A percentile compares a stretch with the other conserved stretches of the same genome.
phyloP scores from a whole-genome alignment of 1,284 basidiomycete species.

The Trametes pubescens region DNA sequence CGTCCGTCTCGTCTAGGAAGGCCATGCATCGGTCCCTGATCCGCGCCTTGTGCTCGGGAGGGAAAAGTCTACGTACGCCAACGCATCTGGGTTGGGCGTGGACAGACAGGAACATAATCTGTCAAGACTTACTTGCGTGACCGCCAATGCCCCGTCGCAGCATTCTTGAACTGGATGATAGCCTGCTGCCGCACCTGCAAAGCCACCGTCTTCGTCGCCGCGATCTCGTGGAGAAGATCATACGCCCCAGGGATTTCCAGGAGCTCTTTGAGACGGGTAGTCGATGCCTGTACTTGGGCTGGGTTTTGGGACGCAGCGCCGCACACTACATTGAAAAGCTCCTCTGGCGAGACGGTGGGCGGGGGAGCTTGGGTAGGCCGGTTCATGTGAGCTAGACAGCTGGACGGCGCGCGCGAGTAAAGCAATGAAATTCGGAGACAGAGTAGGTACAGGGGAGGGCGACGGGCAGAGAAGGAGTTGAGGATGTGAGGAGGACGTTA shows the following conservation, averaged over 20 bases:
- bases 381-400: conserved; percentile 10
- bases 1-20: conserved; percentile 77
- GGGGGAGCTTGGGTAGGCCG: conserved; percentile 23
- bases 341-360: conserved; percentile 57
- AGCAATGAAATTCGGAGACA: conserved; percentile 5
- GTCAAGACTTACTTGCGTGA: conserved; percentile 63
- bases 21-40: conserved; percentile 68
- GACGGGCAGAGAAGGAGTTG: conserved; percentile 5
- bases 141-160: conserved; percentile 70
- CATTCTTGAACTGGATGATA: conserved; percentile 86
- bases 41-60: conserved; percentile 65
- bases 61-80: conserved; percentile 59
- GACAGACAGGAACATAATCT: neutral
- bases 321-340: conserved; percentile 69
- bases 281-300: conserved; percentile 61
- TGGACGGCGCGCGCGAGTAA: conserved; percentile 5
- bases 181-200: conserved; percentile 75
- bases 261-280: conserved; percentile 69
- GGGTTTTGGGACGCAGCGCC: conserved; percentile 79
- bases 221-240: conserved; percentile 77
- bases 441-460: conserved; percentile 19
- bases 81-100: neutral
- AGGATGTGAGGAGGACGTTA: conserved; percentile 4
- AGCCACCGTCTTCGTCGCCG: conserved; percentile 62
- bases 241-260: conserved; percentile 72